Evolutionary conservation across 768 basidiomycete genomes (phyloP).

Genomic region (Boletus sp.): DNA sequence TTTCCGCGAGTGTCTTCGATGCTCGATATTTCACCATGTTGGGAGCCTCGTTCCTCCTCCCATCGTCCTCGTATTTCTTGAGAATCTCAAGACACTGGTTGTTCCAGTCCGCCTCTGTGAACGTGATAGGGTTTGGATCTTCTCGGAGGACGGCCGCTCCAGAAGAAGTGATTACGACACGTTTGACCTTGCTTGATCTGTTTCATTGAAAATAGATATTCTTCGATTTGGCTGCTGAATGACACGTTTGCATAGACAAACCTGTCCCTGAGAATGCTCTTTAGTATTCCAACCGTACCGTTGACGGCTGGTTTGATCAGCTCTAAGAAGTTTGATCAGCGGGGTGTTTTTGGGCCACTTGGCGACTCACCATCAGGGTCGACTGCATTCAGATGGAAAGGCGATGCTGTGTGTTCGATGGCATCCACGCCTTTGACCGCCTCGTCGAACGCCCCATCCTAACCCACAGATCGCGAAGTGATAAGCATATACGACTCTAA

Average conservation of each 20-base stretch:
- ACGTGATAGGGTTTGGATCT: constrained; percentile 26
- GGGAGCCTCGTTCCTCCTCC: constrained; percentile 37
- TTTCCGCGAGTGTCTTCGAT: constrained; percentile 65
- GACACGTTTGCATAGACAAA: constrained; percentile 19
- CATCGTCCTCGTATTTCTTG: constrained; percentile 45
- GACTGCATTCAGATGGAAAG: constrained; percentile 46
- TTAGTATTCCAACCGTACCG: constrained; percentile 63
- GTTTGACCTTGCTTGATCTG: constrained; percentile 47
- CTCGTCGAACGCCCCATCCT: constrained; percentile 74
- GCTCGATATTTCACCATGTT: constrained; percentile 47
- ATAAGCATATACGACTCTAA: background rate
- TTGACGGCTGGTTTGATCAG: constrained; percentile 67
- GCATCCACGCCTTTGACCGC: constrained; percentile 75
- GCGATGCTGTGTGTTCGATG: constrained; percentile 67
- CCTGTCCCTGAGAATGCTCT: constrained; percentile 55
- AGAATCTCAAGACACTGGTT: constrained; percentile 38
- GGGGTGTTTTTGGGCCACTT: too few species aligned
- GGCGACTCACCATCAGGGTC: constrained; percentile 37
- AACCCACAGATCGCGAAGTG: background rate
- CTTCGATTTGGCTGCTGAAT: background rate
- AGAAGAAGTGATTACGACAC: constrained; percentile 69
- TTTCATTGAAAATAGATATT: background rate
- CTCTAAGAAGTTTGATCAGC: constrained; percentile 35
- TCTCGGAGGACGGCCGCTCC: constrained; percentile 43
- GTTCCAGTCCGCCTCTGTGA: constrained; percentile 62